phyloP scores from a whole-genome alignment of 176 grass and related monocot species.

The Zoysia japonica region DNA sequence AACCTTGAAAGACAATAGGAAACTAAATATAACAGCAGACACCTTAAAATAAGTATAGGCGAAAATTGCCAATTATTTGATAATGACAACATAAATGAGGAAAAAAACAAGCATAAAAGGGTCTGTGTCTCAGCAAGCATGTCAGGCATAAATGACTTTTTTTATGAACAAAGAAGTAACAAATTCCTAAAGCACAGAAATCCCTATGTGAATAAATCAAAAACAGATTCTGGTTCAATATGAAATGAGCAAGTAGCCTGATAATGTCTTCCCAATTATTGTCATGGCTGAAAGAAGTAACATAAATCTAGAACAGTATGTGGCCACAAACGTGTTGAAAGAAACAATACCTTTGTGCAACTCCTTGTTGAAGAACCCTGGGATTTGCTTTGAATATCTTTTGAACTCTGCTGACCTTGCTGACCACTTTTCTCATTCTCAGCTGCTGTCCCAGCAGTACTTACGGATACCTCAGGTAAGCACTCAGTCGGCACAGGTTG shows the following conservation, averaged over 20 bases:
- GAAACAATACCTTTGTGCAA: conserved; percentile 74
- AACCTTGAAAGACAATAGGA: conserved; percentile 55
- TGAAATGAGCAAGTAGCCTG: not conserved
- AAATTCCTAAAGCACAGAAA: not conserved
- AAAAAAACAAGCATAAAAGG: not conserved
- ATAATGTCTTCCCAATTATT: not conserved
- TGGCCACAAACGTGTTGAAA: not conserved
- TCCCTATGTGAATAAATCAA: not conserved
- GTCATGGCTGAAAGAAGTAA: not conserved
- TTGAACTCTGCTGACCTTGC: conserved; percentile 48
- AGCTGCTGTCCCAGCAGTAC: conserved; percentile 45
- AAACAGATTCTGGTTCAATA: not conserved
- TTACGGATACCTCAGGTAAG: conserved; percentile 67
- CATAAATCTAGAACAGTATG: not conserved
- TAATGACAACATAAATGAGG: not conserved
- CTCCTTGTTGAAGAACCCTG: conserved; percentile 67
- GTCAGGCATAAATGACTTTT: not conserved
- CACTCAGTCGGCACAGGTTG: conserved; percentile 51
- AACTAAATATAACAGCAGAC: not conserved
- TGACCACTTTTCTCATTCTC: conserved; percentile 62
- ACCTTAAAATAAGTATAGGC: not conserved
- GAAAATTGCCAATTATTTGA: not conserved
- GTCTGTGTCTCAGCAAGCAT: not conserved
- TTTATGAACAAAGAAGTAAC: no score
- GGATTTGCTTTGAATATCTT: conserved; percentile 66